Base-by-base conservation (phyloP, 2,329 filamentous ascomycete genomes). In the Metarhizium humberi region DNA sequence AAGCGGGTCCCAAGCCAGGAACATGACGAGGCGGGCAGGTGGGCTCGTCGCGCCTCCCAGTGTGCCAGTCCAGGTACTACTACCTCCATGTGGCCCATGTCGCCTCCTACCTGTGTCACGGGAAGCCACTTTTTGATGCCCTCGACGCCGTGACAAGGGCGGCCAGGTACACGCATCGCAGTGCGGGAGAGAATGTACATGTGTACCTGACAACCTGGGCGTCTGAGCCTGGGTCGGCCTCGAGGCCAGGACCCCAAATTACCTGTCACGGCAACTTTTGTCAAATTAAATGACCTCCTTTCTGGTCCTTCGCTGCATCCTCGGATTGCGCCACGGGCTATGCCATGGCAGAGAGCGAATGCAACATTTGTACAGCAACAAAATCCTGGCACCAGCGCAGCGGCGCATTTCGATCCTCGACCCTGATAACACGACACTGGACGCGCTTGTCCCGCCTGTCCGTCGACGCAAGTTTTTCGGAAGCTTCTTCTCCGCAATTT, bases 21-120 rank as follows among this genome's bases (percentile, higher is more conserved):
- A 50, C 45, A 53, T 53, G 52, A 45, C 46, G 47, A 50, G 36
- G 25, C 25, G 47, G 51, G 40, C 38, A 54, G 47, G 49, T 57
- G 42, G 30, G 49, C 50, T 51, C 52, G 55, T 47, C 46, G 54
- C 51, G 20, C 46, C 2, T 4, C n/a, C 25, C 25, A 25, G 25
- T 25, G 25, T 25, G 3, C 25, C 25, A 25, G 25, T 25, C 25
- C 25, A 25, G 25, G 25, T 25, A 25, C 25, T 25, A 25, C 25
- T 25, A 25, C 25, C 25, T 25, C 25, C 25, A 25, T 25, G 25
- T 25, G 25, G 25, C 25, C 25, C 25, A 25, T 25, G 25, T 25
- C 25, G 25, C 25, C 25, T 25, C 25, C 25, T 25, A 25, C 25
- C 25, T 25, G 36, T 36, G 50, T 56, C 47, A 36, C 40, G 52